phyloP scores from a whole-genome alignment of 495 filamentous ascomycete species.

The Xylaria curta region DNA sequence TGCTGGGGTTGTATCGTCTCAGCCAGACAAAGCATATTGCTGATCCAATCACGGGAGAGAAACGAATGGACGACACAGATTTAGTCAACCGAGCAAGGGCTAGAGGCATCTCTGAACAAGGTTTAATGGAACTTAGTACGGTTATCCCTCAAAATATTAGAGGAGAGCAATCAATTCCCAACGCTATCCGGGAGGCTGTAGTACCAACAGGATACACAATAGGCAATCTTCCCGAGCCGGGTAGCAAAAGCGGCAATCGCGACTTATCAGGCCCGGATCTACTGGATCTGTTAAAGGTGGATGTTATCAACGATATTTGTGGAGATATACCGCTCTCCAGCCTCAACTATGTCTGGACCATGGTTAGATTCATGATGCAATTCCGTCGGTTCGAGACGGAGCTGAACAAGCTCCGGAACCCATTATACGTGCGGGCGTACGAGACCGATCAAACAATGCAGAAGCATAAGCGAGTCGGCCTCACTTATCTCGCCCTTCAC shows the following conservation, averaged over 20 bases:
- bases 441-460: constrained; percentile 26
- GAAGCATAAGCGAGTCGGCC: constrained; percentile 34
- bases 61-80: constrained; percentile 39
- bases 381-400: constrained; percentile 59
- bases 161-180: constrained; percentile 1
- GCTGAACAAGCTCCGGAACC: constrained; percentile 55
- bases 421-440: constrained; percentile 37
- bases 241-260: neutral
- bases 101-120: constrained; percentile 32
- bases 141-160: neutral
- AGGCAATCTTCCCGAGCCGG: neutral
- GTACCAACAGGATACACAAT: constrained; percentile 11
- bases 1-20: constrained; percentile 34
- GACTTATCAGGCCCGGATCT: constrained; percentile 25
- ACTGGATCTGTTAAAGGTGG: constrained; percentile 34
- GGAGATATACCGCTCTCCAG: constrained; percentile 38
- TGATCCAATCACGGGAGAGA: constrained; percentile 39
- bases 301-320: constrained; percentile 41
- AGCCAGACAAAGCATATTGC: constrained; percentile 33
- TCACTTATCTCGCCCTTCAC: constrained; percentile 31
- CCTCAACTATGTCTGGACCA: constrained; percentile 40
- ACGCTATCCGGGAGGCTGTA: constrained; percentile 1
- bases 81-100: constrained; percentile 39
- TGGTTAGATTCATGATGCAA: constrained; percentile 31
- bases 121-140: constrained; percentile 25